Percentiles rank a stretch among this genome's conserved stretches.
These are phyloP conservation scores for Carex arenaria DNA, from an alignment of 202 grass and related monocot species.

Conservation along the genomic window DNA sequence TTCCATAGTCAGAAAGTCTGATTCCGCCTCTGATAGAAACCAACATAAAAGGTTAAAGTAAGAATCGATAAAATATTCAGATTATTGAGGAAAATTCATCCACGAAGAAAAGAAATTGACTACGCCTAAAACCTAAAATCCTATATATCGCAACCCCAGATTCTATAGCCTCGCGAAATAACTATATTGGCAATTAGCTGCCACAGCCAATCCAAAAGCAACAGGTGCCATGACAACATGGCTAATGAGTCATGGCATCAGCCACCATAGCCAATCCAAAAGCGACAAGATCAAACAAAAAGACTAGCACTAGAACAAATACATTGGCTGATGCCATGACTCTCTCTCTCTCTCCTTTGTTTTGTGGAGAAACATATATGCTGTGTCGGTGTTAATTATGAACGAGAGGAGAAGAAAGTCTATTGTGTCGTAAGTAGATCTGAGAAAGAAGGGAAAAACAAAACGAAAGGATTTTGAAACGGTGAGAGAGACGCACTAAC, in stretches of 20 bases:
- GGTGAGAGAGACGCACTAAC: conserved; percentile 31
- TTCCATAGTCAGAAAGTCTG: no score
- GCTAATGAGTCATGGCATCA: conserved; percentile 13
- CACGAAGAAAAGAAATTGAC: no score
- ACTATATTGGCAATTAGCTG: no score
- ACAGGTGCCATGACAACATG: no score
- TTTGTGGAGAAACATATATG: background rate
- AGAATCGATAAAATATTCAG: no score
- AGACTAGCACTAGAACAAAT: conserved; percentile 45
- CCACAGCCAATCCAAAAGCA: no score
- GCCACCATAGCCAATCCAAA: conserved; percentile 75
- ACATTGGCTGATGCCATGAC: conserved; percentile 49
- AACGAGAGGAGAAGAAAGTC: background rate
- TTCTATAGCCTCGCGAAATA: no score
- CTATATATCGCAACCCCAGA: no score
- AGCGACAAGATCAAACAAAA: conserved; percentile 56
- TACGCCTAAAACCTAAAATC: no score
- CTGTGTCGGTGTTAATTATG: conserved; percentile 45
- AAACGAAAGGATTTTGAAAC: background rate
- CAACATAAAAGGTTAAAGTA: no score
- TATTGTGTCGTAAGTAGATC: conserved; percentile 3
- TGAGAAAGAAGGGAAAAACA: background rate
- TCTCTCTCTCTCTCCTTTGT: background rate
- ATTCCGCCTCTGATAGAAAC: no score
- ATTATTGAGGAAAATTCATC: no score